phyloP scores from a whole-genome alignment of 257 asterid species.

The Solanum sejunctum region DNA sequence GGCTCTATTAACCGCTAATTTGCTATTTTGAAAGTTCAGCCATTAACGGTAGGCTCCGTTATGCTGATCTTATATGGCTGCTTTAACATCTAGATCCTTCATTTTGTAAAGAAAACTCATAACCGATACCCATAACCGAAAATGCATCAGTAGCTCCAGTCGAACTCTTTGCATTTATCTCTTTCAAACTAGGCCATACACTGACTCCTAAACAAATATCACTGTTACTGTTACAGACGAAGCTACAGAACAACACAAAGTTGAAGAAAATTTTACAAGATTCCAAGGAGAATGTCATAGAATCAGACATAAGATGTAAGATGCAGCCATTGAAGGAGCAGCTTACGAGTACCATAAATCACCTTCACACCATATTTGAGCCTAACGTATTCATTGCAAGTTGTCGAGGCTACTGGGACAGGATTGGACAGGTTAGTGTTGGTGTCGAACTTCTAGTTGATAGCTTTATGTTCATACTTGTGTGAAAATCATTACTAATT shows the following conservation, averaged over 20 bases:
- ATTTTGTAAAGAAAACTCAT: neutral
- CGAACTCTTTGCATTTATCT: neutral
- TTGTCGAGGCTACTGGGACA: constrained; percentile 47
- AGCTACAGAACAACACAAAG: constrained; percentile 31
- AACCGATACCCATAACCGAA: neutral
- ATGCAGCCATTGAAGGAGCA: constrained; percentile 39
- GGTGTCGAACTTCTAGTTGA: neutral
- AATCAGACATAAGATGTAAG: constrained; percentile 33
- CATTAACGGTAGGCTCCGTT: neutral
- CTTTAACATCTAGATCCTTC: neutral
- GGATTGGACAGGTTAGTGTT: constrained; percentile 33
- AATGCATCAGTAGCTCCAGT: neutral
- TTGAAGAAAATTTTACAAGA: constrained; percentile 38
- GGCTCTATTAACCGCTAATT: neutral
- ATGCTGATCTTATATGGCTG: neutral
- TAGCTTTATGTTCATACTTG: neutral
- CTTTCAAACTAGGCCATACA: neutral
- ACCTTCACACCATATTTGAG: constrained; percentile 27
- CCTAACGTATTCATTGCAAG: constrained; percentile 32
- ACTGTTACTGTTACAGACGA: constrained; percentile 11
- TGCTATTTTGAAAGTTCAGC: neutral
- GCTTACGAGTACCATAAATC: constrained; percentile 26
- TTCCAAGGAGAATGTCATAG: constrained; percentile 27
- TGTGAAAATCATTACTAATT: neutral
- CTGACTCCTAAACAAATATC: neutral